A percentile compares a stretch with the other conserved stretches of the same genome.
phyloP scores from a whole-genome alignment of 495 filamentous ascomycete genomes.

The Neurospora sp. region DNA sequence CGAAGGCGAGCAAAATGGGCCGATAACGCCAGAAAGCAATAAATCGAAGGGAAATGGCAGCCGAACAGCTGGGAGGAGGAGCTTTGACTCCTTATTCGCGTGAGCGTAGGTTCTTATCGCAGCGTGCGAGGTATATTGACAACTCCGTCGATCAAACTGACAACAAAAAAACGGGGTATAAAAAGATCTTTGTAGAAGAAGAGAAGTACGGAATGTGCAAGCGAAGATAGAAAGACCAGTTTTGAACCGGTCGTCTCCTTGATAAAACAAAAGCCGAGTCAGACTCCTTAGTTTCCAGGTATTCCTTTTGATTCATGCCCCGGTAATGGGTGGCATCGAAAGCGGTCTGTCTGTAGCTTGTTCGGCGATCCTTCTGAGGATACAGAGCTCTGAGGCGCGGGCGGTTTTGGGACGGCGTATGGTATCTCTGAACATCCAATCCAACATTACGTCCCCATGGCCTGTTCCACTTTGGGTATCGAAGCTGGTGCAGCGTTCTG shows the following conservation, averaged over 20 bases:
- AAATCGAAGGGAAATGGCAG: neutral
- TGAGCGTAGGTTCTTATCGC: constrained; percentile 32
- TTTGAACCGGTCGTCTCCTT: neutral
- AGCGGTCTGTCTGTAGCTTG: neutral
- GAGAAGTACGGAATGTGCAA: constrained; percentile 9
- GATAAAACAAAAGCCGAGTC: neutral
- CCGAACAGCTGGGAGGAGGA: neutral
- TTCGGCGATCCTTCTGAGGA: neutral
- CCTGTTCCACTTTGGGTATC: constrained; percentile 11
- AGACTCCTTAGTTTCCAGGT: neutral
- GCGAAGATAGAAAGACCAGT: neutral
- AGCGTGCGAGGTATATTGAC: constrained; percentile 11
- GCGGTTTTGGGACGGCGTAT: neutral
- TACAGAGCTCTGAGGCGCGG: neutral
- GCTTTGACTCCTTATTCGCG: constrained; percentile 17
- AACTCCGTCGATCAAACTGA: constrained; percentile 1
- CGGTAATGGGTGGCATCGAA: neutral
- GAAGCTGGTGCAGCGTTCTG: constrained; percentile 10
- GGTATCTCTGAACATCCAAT: neutral
- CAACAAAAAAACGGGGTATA: constrained; percentile 18
- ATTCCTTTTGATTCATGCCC: neutral
- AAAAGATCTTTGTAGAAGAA: constrained; percentile 3
- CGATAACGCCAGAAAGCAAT: constrained; percentile 16
- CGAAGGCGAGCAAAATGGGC: neutral
- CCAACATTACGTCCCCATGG: constrained; percentile 9